Evolutionary conservation across 768 basidiomycete genomes (phyloP), one percentile per base, ranked within the genome.

Genomic region (Kwoniella bestiolae): DNA sequence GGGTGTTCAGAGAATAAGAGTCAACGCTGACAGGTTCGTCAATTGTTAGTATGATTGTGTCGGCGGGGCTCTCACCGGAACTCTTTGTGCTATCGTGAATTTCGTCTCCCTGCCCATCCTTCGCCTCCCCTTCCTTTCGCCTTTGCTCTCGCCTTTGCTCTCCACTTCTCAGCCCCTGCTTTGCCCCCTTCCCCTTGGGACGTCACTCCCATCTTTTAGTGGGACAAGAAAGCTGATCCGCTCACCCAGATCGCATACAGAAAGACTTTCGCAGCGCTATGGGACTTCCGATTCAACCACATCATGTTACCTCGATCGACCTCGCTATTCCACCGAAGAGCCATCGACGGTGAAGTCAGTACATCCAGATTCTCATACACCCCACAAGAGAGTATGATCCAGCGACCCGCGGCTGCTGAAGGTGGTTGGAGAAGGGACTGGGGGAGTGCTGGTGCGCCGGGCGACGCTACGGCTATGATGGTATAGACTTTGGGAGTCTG

Each of bases 271-370:
- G 86, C 86, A 0, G 80, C 85, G 23, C 77, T 86, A 46, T 84
- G 83, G 68, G 87, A 87, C 77, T 88, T 86, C 77, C 69, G 82
- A 8, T 87, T 87, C 82, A 87, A 88, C 75, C 86, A 87, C 73
- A 67, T 87, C 51, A 81, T 86, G 25, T 84, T 87, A 29, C 86
- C 86, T n/a, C 83, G 86, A 31, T 66, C 69, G 1, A 75, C 77
- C 7, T 74, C 77, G 3, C 59, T 79, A 3, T 79, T 79, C 72
- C 72, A 74, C 55, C 65, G 72, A 53, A 47, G 63, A 9, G 61
- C 71, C 1, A 18, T 65, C 12, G 70, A 70, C 38, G 53, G 34
- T 28, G 65, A 62, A 25, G 21, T 55, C 6, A 28, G 23, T n/a
- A 69, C 66, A 11, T 51, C 56, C 9, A 46, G 67, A 35, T 76